Evolutionary conservation across 2,329 filamentous ascomycete species (phyloP).

Genomic region (Furcasterigmium furcatum): DNA sequence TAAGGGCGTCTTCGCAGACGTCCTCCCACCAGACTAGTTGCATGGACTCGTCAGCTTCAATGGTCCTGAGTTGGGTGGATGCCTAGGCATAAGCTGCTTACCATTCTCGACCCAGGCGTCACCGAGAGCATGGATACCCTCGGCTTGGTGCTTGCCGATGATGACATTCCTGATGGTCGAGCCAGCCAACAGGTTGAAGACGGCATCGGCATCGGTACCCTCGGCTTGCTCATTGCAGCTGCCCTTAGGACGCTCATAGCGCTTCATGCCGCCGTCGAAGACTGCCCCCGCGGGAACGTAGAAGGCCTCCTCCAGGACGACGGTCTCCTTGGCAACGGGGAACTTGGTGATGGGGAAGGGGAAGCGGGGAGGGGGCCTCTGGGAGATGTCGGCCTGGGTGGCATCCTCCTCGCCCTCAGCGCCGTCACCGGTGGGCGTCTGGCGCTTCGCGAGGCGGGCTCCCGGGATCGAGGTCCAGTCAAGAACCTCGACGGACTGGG

Average conservation of each 20-base stretch:
- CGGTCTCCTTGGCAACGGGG: constrained; percentile 21
- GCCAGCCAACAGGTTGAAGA: constrained; percentile 31
- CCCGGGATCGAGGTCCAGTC: constrained; percentile 7
- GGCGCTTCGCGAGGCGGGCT: constrained; percentile 12
- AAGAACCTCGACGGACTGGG: constrained; percentile 3
- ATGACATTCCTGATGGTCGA: constrained; percentile 34
- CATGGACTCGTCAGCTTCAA: no score
- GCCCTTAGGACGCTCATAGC: constrained; percentile 32
- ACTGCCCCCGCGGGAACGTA: constrained; percentile 25
- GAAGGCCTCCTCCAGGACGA: constrained; percentile 20
- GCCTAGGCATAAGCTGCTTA: not conserved
- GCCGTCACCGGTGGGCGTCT: constrained; percentile 18
- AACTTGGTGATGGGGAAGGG: constrained; percentile 24
- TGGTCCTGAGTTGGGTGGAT: not conserved
- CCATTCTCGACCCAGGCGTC: constrained; percentile 26
- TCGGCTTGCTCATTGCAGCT: constrained; percentile 41
- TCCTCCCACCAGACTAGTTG: constrained; percentile 27
- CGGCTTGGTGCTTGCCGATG: constrained; percentile 30
- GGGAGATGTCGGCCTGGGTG: constrained; percentile 19
- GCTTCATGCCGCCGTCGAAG: constrained; percentile 30
- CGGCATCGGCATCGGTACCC: constrained; percentile 34
- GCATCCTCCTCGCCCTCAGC: constrained; percentile 15
- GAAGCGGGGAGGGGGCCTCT: constrained; percentile 23
- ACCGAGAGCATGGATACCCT: constrained; percentile 24
- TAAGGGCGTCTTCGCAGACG: constrained; percentile 22